Percentiles rank a stretch among this genome's conserved stretches.
Conservation (phyloP, 2,329 filamentous ascomycete genomes). For the Cryphonectria naterciae region DNA sequence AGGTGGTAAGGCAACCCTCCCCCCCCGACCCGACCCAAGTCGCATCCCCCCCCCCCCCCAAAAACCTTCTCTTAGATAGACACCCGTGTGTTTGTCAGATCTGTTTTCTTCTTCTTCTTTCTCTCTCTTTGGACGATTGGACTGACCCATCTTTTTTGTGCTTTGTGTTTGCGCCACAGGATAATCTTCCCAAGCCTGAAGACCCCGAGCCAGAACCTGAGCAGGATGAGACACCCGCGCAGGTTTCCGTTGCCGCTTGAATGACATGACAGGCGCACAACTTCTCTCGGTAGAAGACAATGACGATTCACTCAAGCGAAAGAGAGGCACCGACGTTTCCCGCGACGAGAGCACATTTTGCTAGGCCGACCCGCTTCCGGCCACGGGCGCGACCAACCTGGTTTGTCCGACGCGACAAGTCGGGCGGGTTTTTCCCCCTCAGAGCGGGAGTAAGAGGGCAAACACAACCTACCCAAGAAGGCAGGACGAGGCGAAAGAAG, state of each 20-base stretch:
- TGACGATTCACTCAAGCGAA: background rate
- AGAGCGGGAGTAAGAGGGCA: no score
- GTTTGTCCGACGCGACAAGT: conserved; percentile 4
- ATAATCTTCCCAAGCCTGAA: conserved; percentile 50
- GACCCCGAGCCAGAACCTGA: conserved; percentile 39
- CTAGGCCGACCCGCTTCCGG: background rate
- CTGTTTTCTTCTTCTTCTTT: background rate
- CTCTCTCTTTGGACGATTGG: background rate
- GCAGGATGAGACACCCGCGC: conserved; percentile 37
- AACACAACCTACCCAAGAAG: background rate
- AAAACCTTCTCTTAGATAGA: no score
- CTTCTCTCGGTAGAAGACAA: background rate
- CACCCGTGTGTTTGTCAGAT: no score
- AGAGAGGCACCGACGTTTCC: background rate
- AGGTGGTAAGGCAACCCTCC: conserved; percentile 61
- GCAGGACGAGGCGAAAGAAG: background rate
- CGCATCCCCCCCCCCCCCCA: no score
- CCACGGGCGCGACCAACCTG: no score
- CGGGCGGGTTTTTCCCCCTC: background rate
- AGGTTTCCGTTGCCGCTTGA: conserved; percentile 48
- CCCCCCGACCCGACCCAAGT: no score
- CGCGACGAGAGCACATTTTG: background rate
- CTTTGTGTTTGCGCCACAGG: conserved; percentile 36
- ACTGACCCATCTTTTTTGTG: conserved; percentile 15
- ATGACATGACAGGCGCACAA: background rate